Conservation (phyloP, 139 green algal genomes). For the Axilococcus clingmanii region DNA sequence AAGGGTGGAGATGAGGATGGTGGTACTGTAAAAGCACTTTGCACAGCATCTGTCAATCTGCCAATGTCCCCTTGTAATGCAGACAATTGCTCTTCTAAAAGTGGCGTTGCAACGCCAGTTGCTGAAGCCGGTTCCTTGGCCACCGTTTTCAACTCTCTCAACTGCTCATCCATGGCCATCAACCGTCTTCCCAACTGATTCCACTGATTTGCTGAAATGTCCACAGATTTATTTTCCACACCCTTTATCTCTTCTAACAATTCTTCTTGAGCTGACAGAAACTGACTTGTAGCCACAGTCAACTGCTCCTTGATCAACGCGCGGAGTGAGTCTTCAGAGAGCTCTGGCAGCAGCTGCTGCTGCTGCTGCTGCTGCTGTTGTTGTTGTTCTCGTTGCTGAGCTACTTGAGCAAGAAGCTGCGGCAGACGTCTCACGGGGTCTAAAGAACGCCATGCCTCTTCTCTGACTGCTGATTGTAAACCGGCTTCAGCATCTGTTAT, state of each 20-base stretch:
- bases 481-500: constrained; percentile 7
- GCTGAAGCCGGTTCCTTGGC: too few relatives aligned
- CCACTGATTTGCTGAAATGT: constrained; percentile 14
- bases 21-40: too few relatives aligned
- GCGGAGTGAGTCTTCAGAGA: constrained; percentile 12
- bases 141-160: too few relatives aligned
- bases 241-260: constrained; percentile 9
- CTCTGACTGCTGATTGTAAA: constrained; percentile 17
- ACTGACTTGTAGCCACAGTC: too few relatives aligned
- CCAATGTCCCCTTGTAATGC: too few relatives aligned
- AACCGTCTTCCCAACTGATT: constrained; percentile 21
- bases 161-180: constrained; percentile 6
- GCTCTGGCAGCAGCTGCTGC: not conserved
- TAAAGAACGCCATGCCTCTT: constrained; percentile 10
- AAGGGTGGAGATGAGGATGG: too few relatives aligned
- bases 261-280: not conserved
- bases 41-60: too few relatives aligned
- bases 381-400: too few relatives aligned
- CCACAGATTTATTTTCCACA: constrained; percentile 10
- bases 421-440: constrained; percentile 23
- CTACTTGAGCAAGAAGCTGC: constrained; percentile 10
- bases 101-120: too few relatives aligned
- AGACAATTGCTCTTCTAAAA: too few relatives aligned
- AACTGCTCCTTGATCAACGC: not conserved
- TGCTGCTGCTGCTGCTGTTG: too few relatives aligned